These are phyloP conservation scores for Candida tammaniensis DNA, from an alignment of 805 yeast species.

Conservation along the genomic window DNA sequence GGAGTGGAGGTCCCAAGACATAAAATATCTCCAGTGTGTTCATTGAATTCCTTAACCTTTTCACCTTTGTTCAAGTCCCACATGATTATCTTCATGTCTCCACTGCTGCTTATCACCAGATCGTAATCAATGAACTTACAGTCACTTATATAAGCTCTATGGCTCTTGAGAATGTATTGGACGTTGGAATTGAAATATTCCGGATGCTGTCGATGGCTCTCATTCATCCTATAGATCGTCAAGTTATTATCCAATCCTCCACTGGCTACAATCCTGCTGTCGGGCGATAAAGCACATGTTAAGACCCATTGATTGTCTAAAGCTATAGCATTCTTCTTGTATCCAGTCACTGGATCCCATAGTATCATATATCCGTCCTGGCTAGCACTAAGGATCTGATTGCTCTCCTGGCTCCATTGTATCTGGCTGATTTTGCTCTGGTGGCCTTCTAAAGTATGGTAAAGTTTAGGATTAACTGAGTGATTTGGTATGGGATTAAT, in stretches of 20 bases:
- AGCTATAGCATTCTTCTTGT: conserved; percentile 66
- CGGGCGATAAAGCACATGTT: conserved; percentile 69
- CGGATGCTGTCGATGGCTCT: not conserved
- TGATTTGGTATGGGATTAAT: conserved; percentile 31
- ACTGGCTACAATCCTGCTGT: conserved; percentile 63
- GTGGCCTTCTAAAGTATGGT: conserved; percentile 56
- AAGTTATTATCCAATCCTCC: conserved; percentile 84
- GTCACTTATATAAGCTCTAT: conserved; percentile 77
- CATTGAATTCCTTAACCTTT: conserved; percentile 52
- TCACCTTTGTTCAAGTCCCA: conserved; percentile 76
- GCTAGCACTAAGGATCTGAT: conserved; percentile 63
- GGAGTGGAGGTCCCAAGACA: conserved; percentile 31
- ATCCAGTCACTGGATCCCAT: conserved; percentile 78
- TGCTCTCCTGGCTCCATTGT: conserved; percentile 66
- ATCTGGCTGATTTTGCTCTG: conserved; percentile 68
- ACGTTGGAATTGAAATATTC: conserved; percentile 22
- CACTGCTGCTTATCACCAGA: conserved; percentile 66
- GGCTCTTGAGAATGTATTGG: conserved; percentile 67
- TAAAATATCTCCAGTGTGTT: conserved; percentile 72
- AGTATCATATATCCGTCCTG: conserved; percentile 83
- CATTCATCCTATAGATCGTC: conserved; percentile 51
- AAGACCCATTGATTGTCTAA: conserved; percentile 79
- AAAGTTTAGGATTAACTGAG: conserved; percentile 26
- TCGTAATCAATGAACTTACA: conserved; percentile 62
- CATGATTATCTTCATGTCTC: conserved; percentile 73